Evolutionary conservation across 2,329 filamentous ascomycete species (phyloP), one percentile per base, ranked within the genome.

Genomic region (Cladosporium austrohemisphaericum): DNA sequence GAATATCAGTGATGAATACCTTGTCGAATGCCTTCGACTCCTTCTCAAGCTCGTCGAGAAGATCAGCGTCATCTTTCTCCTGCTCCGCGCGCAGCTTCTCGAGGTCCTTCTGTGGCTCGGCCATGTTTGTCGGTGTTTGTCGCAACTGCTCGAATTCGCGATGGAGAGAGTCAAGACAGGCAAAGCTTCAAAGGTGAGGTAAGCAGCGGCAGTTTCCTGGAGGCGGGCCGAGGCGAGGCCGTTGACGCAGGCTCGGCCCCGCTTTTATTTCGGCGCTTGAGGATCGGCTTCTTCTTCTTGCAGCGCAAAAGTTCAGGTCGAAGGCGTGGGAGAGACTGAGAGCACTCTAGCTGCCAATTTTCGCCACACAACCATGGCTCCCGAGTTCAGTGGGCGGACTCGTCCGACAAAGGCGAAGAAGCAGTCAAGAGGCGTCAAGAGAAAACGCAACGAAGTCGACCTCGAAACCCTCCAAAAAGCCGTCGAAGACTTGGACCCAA

Each of bases 11-110:
- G n/a, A 37, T 37, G 7, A 18, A 62, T 60, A 84, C 89, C 78
- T 96, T 97, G 65, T 87, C 85, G 64, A 92, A 94, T 66, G 95
- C 92, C 62, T 92, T 94, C 48, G 85, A 84, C 66, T 95, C 90
- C 26, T 82, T 78, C 63, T 92, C 88, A 33, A 96, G 83, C 53
- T 83, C 82, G 64, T 90, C 85, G 55, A 95, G 79, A 37, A 87
- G 85, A 66, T 89, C 87, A 61, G 82, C 76, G 58, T 91, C 86
- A 44, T 65, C 62, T 32, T 57, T 54, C 36, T 55, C 57, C 47
- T 65, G 60, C 55, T 66, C 62, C 18, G 56, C 58, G 22, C 57
- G 57, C 18, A 65, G 58, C 52, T 60, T 57, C 11, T 59, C 59
- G 26, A 64, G 54, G 25, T 60, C 55, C 18, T 57, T 57, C 49